Evolutionary conservation across 371 early-diverging fungal species (phyloP), one percentile per base, ranked within the genome.

Genomic region (Mucor circinelloides): DNA sequence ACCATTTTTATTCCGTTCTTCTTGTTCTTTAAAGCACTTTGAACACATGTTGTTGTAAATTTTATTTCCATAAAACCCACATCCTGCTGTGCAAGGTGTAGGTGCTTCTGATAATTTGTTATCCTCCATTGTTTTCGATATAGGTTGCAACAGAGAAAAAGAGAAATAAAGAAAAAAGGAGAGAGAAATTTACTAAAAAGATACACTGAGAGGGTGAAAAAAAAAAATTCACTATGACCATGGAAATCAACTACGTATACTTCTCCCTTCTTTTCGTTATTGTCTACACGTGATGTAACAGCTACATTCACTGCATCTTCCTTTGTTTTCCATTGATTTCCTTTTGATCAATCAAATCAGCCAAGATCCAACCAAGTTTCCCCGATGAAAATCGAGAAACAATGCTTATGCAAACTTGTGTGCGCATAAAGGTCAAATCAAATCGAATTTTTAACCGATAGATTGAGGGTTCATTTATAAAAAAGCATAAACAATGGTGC

Each of bases 41-140:
- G 92, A 92, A 76, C 94, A 94, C 89, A 93, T 88, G 71, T 90
- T 83, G 69, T 91, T 89, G 70, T 87, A 89, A 60, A 90, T 83
- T 61, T 77, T 77, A 64, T 70, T 83, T 31, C 80, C 89, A 67
- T 87, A 90, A 68, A 90, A 89, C 13, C 89, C 89, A 64, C 90
- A 90, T 65, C 87, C 87, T 62, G 85, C 87, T 60, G 85, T 81
- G 73, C 90, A 90, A 62, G 84, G 82, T 70, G 75, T 72, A 55
- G 87, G 82, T 54, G 78, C 64, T 61, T 67, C 80, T 74, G 63
- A 76, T 64, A 57, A 56, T 21, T 77, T 77, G 69, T 89, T 86
- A 73, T 90, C 88, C 67, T 87, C 85, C 85, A 89, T 89, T 74
- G 73, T 77, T 40, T 38, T 27, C 27, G 30, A 40, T 30, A 42